Evolutionary conservation across 2,329 filamentous ascomycete species (phyloP), one percentile per base, ranked within the genome.

Genomic region (Alternaria conjuncta): DNA sequence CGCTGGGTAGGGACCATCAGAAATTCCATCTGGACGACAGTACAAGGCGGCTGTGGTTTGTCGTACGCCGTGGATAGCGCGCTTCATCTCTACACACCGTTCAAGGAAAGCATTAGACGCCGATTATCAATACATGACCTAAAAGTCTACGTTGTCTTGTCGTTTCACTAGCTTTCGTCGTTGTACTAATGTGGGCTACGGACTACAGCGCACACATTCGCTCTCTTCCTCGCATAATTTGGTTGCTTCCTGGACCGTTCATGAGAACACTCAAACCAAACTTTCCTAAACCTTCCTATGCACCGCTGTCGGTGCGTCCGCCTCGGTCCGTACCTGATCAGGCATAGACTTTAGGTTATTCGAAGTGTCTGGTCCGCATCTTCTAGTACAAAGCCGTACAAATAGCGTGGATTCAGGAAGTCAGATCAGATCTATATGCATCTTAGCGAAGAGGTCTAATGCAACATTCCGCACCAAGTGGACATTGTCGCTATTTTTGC

Each of bases 401-500:
- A 41, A 60, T 54, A 45, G 21, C n/a, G 25, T 44, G 49, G 26
- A 41, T 20, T 59, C 47, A 55, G 18, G 26, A 49, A 44, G 32
- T n/a, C 6, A 36, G 28, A 41, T 60, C 20, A 44, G 25, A 49
- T 61, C 43, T 18, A 11, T 41, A 25, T 30, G 26, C 8, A 21
- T 41, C 15, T 46, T 50, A 25, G 15, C 30, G 41, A 53, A 15
- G 20, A 32, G 21, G 30, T 55, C 20, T 55, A 26, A 51, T 12
- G 49, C 25, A 49, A 54, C 46, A 10, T 32, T 49, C 45, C 23
- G 18, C 45, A 15, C 32, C 51, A 63, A 46, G 66, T 72, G 64
- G 66, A 66, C 53, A 30, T 49, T 55, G 36, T 58, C 44, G 51
- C 63, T 76, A 72, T 74, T 74, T 75, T 71, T 72, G 71, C 64